Conservation (phyloP, 768 basidiomycete genomes). For the Leucosporidium scottii region DNA sequence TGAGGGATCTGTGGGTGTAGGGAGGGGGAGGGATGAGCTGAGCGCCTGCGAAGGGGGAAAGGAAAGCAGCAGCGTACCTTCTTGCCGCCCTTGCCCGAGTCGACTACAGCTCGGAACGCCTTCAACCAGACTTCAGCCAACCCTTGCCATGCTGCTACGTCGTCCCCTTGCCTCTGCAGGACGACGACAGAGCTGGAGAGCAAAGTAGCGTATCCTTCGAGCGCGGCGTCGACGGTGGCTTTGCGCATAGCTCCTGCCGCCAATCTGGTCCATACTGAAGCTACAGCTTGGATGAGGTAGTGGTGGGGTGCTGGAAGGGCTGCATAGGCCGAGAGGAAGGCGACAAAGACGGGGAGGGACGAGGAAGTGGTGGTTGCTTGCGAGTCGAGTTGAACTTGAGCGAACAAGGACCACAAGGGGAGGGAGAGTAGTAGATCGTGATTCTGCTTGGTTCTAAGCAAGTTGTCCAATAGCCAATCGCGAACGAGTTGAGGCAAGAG, state of each 20-base stretch:
- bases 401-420: slow-evolving; percentile 11
- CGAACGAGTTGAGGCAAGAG: background rate
- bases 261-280: slow-evolving; percentile 5
- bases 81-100: slow-evolving; percentile 27
- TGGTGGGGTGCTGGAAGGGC: too few species aligned
- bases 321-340: slow-evolving; percentile 2
- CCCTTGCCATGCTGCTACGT: slow-evolving; percentile 7
- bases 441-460: slow-evolving; percentile 6
- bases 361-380: background rate
- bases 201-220: slow-evolving; percentile 27
- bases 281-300: background rate
- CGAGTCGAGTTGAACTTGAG: background rate
- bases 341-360: slow-evolving; percentile 13
- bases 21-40: background rate
- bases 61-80: slow-evolving; percentile 9
- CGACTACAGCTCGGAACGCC: slow-evolving; percentile 6
- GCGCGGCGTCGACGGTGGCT: slow-evolving; percentile 19
- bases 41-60: too few species aligned
- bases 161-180: background rate
- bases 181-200: slow-evolving; percentile 4
- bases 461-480: background rate
- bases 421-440: background rate
- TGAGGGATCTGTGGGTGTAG: slow-evolving; percentile 12
- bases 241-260: slow-evolving; percentile 18
- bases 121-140: slow-evolving; percentile 18